A percentile compares a stretch with the other conserved stretches of the same genome.
Evolutionary conservation across 192 early-diverging fungal genomes (phyloP).

Genomic region (Oehlia diaphana): DNA sequence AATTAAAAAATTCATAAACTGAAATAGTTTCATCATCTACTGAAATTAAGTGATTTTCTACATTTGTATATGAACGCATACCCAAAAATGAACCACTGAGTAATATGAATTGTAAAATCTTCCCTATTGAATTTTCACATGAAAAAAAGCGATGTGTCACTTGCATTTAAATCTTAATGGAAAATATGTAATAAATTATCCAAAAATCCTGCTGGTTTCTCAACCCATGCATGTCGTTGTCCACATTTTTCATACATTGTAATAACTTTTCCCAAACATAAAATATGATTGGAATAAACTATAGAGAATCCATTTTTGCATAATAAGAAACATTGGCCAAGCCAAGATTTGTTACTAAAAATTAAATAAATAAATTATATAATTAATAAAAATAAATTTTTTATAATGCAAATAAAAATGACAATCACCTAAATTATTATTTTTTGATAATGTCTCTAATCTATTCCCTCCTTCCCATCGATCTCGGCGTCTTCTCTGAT

Average conservation of each 20-base stretch:
- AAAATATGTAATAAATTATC: conserved; percentile 1
- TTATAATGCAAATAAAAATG: too few species aligned
- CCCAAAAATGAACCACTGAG: not conserved
- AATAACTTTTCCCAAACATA: conserved; percentile 11
- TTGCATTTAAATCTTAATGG: not conserved
- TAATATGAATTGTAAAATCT: not conserved
- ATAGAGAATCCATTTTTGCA: not conserved
- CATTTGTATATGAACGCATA: not conserved
- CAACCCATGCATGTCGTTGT: not conserved
- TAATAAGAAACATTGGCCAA: not conserved
- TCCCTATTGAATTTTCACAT: not conserved
- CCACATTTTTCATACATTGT: conserved; percentile 6
- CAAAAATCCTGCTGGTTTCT: not conserved
- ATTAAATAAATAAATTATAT: not conserved
- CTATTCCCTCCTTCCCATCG: not conserved
- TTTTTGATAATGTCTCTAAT: not conserved
- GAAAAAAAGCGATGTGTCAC: not conserved
- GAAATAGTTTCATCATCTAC: not conserved
- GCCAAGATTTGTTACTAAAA: not conserved
- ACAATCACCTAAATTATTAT: not conserved
- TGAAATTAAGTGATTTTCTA: not conserved
- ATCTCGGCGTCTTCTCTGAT: not conserved
- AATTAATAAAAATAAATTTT: too few species aligned
- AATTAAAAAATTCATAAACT: not conserved
- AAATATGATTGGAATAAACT: conserved; percentile 9